A percentile compares a stretch with the other conserved stretches of the same genome.
These are phyloP conservation scores for Penicillium oxalicum DNA, from an alignment of 2,329 filamentous ascomycete species.

Conservation along the genomic window DNA sequence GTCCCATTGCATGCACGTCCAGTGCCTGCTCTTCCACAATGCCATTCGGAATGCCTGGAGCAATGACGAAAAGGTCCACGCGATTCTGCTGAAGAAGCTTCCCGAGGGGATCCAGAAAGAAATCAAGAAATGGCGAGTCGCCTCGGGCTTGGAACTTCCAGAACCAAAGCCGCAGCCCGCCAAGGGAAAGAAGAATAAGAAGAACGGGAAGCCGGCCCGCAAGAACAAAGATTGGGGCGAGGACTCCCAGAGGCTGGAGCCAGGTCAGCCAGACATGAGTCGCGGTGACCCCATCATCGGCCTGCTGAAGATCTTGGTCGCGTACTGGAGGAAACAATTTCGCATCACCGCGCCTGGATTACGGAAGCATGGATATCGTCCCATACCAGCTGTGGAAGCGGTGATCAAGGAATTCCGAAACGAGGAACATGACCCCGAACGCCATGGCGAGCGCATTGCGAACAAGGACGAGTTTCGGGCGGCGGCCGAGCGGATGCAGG, in stretches of 20 bases:
- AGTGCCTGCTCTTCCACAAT: constrained; percentile 85
- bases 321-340: constrained; percentile 87
- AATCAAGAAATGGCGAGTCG: constrained; percentile 64
- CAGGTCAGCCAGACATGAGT: constrained; percentile 68
- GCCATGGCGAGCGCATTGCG: constrained; percentile 72
- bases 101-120: constrained; percentile 63
- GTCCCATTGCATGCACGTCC: constrained; percentile 85
- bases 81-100: constrained; percentile 68
- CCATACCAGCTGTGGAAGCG: constrained; percentile 66
- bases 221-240: constrained; percentile 63
- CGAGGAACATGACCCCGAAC: constrained; percentile 54
- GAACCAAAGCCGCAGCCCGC: constrained; percentile 38
- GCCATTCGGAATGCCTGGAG: constrained; percentile 77
- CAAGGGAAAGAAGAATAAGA: constrained; percentile 38
- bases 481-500: constrained; percentile 63
- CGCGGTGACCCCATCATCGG: constrained; percentile 74
- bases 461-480: constrained; percentile 62
- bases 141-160: constrained; percentile 55
- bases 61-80: constrained; percentile 69
- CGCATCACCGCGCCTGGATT: constrained; percentile 69
- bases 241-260: constrained; percentile 63
- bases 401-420: constrained; percentile 65
- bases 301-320: constrained; percentile 67
- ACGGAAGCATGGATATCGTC: constrained; percentile 84
- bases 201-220: constrained; percentile 37